Evolutionary conservation across 1,284 basidiomycete species (phyloP).

Genomic region (Bothia castanella): DNA sequence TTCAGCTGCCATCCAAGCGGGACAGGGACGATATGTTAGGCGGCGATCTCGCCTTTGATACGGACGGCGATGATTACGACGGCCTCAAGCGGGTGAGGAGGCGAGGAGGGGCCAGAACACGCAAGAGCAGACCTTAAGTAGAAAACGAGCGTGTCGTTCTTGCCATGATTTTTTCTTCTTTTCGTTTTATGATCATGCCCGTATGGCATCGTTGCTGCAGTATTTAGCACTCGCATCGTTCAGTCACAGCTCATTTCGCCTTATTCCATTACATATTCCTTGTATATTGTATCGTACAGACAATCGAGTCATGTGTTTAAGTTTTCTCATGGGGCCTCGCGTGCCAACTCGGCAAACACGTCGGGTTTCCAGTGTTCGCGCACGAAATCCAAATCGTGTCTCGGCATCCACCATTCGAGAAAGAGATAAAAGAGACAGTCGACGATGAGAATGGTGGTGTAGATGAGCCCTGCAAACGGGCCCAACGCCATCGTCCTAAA

Average conservation of each 20-base stretch:
- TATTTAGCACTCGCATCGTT: slow-evolving; percentile 4
- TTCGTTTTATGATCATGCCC: neutral
- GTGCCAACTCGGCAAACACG: slow-evolving; percentile 34
- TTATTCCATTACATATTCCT: slow-evolving; percentile 21
- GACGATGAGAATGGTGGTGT: slow-evolving; percentile 73
- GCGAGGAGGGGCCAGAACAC: slow-evolving; percentile 16
- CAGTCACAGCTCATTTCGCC: slow-evolving; percentile 3
- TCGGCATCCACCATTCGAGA: slow-evolving; percentile 74
- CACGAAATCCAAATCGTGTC: slow-evolving; percentile 67
- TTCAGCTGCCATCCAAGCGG: slow-evolving; percentile 39
- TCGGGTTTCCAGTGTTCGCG: slow-evolving; percentile 41
- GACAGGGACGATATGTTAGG: slow-evolving; percentile 37
- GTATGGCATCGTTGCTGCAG: slow-evolving; percentile 6
- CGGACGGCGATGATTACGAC: slow-evolving; percentile 27
- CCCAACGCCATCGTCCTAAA: slow-evolving; percentile 72
- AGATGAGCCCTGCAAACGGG: slow-evolving; percentile 72
- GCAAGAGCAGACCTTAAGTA: slow-evolving; percentile 21
- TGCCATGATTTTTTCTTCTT: neutral
- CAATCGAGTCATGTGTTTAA: slow-evolving; percentile 4
- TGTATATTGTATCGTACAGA: slow-evolving; percentile 14
- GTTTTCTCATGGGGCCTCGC: neutral
- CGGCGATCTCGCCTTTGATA: slow-evolving; percentile 18
- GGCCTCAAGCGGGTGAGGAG: slow-evolving; percentile 23
- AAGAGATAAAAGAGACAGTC: slow-evolving; percentile 76
- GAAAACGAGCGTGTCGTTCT: neutral